phyloP scores from a whole-genome alignment of 2,329 filamentous ascomycete species.

The Ceratocystis lukuohia region DNA sequence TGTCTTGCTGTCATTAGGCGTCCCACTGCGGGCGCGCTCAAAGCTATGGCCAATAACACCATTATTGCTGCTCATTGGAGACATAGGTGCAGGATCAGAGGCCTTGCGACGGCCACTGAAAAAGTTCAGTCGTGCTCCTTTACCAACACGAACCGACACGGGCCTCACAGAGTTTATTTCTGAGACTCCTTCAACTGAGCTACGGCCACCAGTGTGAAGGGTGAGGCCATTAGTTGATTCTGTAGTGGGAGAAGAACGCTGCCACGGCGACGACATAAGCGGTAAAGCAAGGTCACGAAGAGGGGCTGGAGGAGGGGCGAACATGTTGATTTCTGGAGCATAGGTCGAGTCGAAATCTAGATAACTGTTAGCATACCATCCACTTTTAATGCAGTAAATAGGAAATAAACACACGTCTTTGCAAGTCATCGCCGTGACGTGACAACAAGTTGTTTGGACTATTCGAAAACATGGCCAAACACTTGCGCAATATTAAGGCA shows the following conservation, averaged over 20 bases:
- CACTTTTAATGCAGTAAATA: not conserved
- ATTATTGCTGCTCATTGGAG: not conserved
- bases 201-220: not conserved
- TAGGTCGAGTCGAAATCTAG: constrained; percentile 50
- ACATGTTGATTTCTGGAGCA: constrained; percentile 50
- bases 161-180: constrained; percentile 17
- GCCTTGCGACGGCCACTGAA: constrained; percentile 39
- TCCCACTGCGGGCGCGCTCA: constrained; percentile 14
- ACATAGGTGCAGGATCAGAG: constrained; percentile 10
- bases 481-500: constrained; percentile 73
- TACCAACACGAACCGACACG: constrained; percentile 24
- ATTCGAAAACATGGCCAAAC: constrained; percentile 54
- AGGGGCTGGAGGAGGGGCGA: constrained; percentile 38
- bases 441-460: constrained; percentile 47
- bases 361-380: constrained; percentile 20
- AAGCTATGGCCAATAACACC: constrained; percentile 13
- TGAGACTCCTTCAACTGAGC: constrained; percentile 7
- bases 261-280: constrained; percentile 21
- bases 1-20: constrained; percentile 12
- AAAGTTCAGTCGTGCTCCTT: constrained; percentile 44
- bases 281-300: constrained; percentile 39
- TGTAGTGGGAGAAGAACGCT: constrained; percentile 17
- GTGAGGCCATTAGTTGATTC: constrained; percentile 1
- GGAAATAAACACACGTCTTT: constrained; percentile 43
- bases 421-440: constrained; percentile 45